Evolutionary conservation across 1,284 basidiomycete genomes (phyloP), one percentile per base, ranked within the genome.

Genomic region (Cryptococcus sp.): DNA sequence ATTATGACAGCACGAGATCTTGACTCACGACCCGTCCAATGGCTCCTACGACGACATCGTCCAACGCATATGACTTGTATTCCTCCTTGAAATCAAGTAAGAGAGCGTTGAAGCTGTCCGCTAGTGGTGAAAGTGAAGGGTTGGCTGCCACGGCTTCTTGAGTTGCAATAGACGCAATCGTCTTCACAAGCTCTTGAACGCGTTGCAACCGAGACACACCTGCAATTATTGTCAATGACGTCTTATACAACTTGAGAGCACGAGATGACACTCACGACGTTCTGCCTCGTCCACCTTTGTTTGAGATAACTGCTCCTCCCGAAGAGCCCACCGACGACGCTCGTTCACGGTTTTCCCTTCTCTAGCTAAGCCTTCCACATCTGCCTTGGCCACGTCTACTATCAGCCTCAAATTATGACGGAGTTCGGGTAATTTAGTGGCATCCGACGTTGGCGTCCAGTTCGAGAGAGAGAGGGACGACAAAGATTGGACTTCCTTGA

Each of bases 351-450:
- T 84, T 62, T 88, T 89, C 1, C 90, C 96, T 81, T 99, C 94
- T 22, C 87, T 84, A 1, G 93, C 93, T 19, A 99, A 84, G 15
- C 89, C 89, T 50, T 91, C 87, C 1, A 99, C 83, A 57, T 93
- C 90, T 25, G 84, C 86, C 64, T 89, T 90, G 65, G 90, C 88
- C 1, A 86, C 83, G 48, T 93, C 90, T 3, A 87, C 84, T 47
- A 99, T 91, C 46, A 98, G 84, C 6, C 88, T 86, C 25, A 99
- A 79, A 75, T 99, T 99, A 75, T 99, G 94, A 39, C 93, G 86
- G 19, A 99, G 86, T 81, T 99, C 96, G 0, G 95, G 94, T 63
- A 99, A 86, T 60, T 90, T 87, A 47, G 87, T 90, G 1, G 87
- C 83, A 67, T 97, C 93, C 15, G 85, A 86, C 0, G 90, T 87